phyloP scores from a whole-genome alignment of 2,329 filamentous ascomycete genomes.

The Penicillium sp. region DNA sequence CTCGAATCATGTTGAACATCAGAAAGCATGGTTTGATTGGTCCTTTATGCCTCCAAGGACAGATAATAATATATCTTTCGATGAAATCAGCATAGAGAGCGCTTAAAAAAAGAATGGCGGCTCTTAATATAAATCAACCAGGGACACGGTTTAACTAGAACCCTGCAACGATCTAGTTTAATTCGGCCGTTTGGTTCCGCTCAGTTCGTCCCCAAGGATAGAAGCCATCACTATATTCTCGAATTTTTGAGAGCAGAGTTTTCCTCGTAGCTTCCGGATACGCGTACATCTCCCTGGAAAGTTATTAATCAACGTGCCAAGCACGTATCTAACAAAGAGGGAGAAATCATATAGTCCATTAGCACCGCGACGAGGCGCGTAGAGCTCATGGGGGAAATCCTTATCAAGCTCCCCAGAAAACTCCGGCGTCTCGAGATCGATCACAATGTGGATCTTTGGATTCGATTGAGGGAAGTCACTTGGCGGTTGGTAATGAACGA shows the following conservation, averaged over 20 bases:
- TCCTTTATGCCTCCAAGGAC: too few relatives aligned
- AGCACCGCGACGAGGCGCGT: not conserved
- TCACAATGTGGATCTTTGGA: constrained; percentile 10
- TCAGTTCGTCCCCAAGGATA: constrained; percentile 8
- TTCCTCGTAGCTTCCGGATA: not conserved
- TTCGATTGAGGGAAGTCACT: constrained; percentile 5
- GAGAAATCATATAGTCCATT: not conserved
- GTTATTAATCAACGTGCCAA: not conserved
- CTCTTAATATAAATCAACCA: too few relatives aligned
- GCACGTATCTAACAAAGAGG: not conserved
- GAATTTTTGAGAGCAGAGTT: constrained; percentile 3
- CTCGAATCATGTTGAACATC: too few relatives aligned
- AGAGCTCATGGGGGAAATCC: constrained; percentile 2
- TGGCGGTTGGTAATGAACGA: constrained; percentile 11
- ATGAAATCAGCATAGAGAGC: too few relatives aligned
- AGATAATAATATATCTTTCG: too few relatives aligned
- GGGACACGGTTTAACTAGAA: too few relatives aligned
- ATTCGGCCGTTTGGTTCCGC: not conserved
- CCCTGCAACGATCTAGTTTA: too few relatives aligned
- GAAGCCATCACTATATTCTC: not conserved
- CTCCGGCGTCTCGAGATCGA: not conserved
- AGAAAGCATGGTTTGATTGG: too few relatives aligned
- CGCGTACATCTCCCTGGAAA: constrained; percentile 3
- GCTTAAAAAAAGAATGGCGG: too few relatives aligned
- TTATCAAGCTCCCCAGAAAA: not conserved